Evolutionary conservation across 2,329 filamentous ascomycete species (phyloP).

Genomic region (Claviceps quebecensis): DNA sequence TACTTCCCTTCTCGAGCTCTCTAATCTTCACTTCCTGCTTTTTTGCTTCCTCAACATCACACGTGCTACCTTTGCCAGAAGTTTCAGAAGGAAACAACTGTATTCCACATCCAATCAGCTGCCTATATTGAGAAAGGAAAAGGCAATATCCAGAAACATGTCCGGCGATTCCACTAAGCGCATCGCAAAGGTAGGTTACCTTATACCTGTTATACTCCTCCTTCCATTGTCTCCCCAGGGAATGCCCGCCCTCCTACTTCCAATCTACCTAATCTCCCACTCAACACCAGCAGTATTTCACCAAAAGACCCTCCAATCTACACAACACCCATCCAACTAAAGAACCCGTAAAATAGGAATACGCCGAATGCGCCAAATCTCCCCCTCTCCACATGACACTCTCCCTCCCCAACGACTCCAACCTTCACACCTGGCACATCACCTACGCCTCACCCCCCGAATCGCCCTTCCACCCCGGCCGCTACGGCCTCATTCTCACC

Average conservation of each 20-base stretch:
- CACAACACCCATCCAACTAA: too few species aligned
- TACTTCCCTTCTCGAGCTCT: too few species aligned
- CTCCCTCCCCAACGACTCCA: slow-evolving; percentile 28
- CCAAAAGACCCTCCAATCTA: too few species aligned
- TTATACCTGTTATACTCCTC: background rate
- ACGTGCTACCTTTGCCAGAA: too few species aligned
- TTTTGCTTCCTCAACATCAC: too few species aligned
- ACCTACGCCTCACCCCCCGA: slow-evolving; percentile 29
- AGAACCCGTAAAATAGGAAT: slow-evolving; percentile 27
- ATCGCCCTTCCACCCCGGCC: slow-evolving; percentile 47
- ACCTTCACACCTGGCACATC: slow-evolving; percentile 40
- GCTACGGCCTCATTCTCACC: slow-evolving; percentile 57
- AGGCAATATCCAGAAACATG: too few species aligned
- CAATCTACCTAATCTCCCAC: too few species aligned
- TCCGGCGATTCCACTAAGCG: slow-evolving; percentile 22
- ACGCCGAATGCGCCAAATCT: slow-evolving; percentile 32
- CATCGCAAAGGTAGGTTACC: slow-evolving; percentile 29
- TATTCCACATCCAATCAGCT: too few species aligned
- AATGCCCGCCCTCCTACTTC: background rate
- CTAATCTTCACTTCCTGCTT: too few species aligned
- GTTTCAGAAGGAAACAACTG: too few species aligned
- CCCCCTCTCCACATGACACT: slow-evolving; percentile 35
- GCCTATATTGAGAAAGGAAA: background rate
- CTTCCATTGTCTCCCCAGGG: slow-evolving; percentile 1
- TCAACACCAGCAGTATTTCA: too few species aligned